A percentile compares a stretch with the other conserved stretches of the same genome.
Conservation (phyloP, 768 basidiomycete genomes). For the Termitomyces heimii region DNA sequence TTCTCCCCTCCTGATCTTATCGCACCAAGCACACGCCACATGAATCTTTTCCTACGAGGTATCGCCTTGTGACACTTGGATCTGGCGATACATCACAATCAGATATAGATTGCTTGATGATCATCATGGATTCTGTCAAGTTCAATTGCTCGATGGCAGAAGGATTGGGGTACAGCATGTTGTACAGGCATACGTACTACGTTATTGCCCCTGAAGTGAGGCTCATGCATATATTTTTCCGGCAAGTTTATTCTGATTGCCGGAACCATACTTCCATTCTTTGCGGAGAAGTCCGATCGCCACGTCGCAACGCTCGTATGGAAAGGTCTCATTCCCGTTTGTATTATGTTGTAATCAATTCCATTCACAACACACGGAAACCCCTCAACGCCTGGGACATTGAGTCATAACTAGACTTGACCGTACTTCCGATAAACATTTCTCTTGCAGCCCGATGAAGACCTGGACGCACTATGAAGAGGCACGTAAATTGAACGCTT, state of each 20-base stretch:
- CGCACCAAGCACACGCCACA: background rate
- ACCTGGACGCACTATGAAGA: constrained; percentile 27
- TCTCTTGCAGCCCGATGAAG: constrained; percentile 16
- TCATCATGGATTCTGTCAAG: constrained; percentile 4
- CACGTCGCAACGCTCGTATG: background rate
- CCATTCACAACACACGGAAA: background rate
- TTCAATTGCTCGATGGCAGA: background rate
- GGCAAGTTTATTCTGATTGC: background rate
- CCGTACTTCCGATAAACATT: background rate
- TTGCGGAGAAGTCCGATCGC: background rate
- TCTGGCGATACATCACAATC: background rate
- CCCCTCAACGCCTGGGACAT: background rate
- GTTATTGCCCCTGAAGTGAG: background rate
- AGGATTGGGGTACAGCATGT: constrained; percentile 4
- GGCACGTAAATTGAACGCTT: constrained; percentile 20
- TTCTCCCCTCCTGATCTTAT: background rate
- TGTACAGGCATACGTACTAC: background rate
- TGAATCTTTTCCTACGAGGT: background rate
- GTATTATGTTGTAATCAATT: background rate
- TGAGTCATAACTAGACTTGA: background rate
- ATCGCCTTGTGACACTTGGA: background rate
- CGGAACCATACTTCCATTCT: background rate
- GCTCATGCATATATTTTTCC: background rate
- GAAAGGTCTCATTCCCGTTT: background rate
- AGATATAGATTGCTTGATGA: background rate